Percentiles rank a stretch among this genome's conserved stretches.
These are phyloP conservation scores for Hypoxylon sp. DNA, from an alignment of 2,329 filamentous ascomycete genomes.

Conservation along the genomic window DNA sequence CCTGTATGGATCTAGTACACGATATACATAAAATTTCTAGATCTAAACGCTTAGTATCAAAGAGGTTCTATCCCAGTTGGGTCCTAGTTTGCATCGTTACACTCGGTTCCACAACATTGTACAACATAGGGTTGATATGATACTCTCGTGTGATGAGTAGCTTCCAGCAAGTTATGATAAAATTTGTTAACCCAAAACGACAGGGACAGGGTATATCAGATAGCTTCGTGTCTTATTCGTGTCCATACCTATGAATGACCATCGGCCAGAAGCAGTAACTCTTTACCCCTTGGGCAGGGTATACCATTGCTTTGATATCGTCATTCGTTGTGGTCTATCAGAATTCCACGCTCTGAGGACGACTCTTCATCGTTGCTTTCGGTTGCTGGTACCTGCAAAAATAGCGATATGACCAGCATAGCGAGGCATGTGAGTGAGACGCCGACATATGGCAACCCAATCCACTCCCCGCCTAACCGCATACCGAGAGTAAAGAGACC, in stretches of 20 bases:
- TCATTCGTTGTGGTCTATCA: not conserved
- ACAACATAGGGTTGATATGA: not conserved
- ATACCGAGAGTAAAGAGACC: conserved; percentile 53
- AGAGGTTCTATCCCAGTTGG: not conserved
- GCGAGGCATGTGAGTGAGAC: conserved; percentile 48
- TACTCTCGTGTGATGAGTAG: not conserved
- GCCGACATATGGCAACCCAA: conserved; percentile 54
- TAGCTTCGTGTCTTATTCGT: not conserved
- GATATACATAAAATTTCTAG: too few relatives aligned
- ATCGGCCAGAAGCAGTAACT: too few relatives aligned
- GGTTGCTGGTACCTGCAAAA: conserved; percentile 42
- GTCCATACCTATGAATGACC: not conserved
- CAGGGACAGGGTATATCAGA: too few relatives aligned
- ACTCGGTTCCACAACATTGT: not conserved
- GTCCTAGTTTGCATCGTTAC: not conserved
- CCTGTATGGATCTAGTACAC: too few relatives aligned
- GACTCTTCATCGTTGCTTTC: conserved; percentile 42
- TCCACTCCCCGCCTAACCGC: conserved; percentile 51
- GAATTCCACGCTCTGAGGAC: not conserved
- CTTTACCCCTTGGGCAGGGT: not conserved
- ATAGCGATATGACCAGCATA: conserved; percentile 48
- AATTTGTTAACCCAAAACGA: too few relatives aligned
- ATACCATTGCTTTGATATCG: not conserved
- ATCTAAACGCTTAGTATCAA: not conserved
- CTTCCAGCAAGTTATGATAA: not conserved